Evolutionary conservation across 164 flowering plant species (phyloP), one percentile per base, ranked within the genome.

Genomic region (Stephania yunnanensis): DNA sequence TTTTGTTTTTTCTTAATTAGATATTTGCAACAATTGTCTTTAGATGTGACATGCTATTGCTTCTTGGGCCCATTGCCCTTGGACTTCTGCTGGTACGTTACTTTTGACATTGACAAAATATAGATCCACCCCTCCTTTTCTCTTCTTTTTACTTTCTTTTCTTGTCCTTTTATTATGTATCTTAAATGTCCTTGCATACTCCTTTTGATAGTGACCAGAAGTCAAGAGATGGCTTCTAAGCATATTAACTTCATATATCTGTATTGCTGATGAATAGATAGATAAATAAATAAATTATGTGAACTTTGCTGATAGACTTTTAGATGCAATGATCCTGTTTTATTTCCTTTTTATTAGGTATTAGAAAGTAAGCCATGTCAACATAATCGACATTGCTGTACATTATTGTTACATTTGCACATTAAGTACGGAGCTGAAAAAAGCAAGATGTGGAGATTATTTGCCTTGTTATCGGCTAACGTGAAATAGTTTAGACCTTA

Each of bases 11-110:
- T 10, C 29, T 52, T 78, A 78, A 69, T 79, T 90, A 95, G 99
- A 84, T 93, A 77, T 89, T 89, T 82, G 92, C 95, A 31, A 89
- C 94, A 76, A 22, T 89, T n/a, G 71, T 92, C 79, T 93, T 96
- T 78, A 83, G 99, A 91, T 96, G 99, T 75, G 99, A 96, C 76
- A 86, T 88, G 69, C 74, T 94, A 77, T 75, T 94, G 70, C 94
- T 96, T 69, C 86, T 91, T 80, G 70, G 92, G 45, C 97, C 98
- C 78, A 79, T 96, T 77, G 97, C 94, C 71, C 80, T 93, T 46
- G 83, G 79, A 78, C 86, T 96, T 76, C 82, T 96, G 83, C 77
- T 96, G 98, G 99, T 95, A 85, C 29, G 93, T 81, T 74, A 12
- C n/a, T 12, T 68, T 36, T 74, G 22, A 20, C 31, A 55, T 19